A percentile compares a stretch with the other conserved stretches of the same genome.
Evolutionary conservation across 1,284 basidiomycete species (phyloP).

Genomic region (Meira nashicola): DNA sequence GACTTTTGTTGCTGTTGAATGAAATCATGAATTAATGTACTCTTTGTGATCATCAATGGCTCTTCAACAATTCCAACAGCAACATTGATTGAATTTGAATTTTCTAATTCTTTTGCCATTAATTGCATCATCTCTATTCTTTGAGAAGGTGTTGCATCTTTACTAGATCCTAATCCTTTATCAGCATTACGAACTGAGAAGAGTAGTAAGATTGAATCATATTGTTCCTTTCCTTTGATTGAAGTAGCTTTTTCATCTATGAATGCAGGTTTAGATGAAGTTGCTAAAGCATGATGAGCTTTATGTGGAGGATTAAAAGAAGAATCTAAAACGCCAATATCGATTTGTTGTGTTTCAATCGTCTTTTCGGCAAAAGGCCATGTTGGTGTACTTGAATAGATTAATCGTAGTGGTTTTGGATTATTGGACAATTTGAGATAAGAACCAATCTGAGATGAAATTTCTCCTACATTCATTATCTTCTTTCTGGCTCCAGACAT

Average conservation of each 20-base stretch:
- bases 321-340: slow-evolving; percentile 70
- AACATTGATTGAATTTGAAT: slow-evolving; percentile 57
- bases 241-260: background rate
- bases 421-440: background rate
- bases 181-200: slow-evolving; percentile 85
- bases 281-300: slow-evolving; percentile 75
- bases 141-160: slow-evolving; percentile 58
- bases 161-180: slow-evolving; percentile 64
- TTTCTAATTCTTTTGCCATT: slow-evolving; percentile 40
- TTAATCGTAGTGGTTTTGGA: slow-evolving; percentile 7
- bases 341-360: slow-evolving; percentile 3
- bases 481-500: too few relatives aligned
- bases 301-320: slow-evolving; percentile 90
- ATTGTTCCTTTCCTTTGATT: slow-evolving; percentile 44
- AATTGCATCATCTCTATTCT: slow-evolving; percentile 52
- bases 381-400: slow-evolving; percentile 3
- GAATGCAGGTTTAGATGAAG: slow-evolving; percentile 6
- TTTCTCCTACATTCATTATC: too few relatives aligned
- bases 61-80: slow-evolving; percentile 79
- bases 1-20: slow-evolving; percentile 46
- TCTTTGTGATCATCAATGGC: slow-evolving; percentile 83
- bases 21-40: slow-evolving; percentile 59
- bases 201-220: slow-evolving; percentile 73
- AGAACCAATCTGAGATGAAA: too few relatives aligned
- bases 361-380: background rate